Percentiles rank a stretch among this genome's conserved stretches.
These are phyloP conservation scores for Russula vinacea DNA, from an alignment of 768 basidiomycete species.

Conservation along the genomic window DNA sequence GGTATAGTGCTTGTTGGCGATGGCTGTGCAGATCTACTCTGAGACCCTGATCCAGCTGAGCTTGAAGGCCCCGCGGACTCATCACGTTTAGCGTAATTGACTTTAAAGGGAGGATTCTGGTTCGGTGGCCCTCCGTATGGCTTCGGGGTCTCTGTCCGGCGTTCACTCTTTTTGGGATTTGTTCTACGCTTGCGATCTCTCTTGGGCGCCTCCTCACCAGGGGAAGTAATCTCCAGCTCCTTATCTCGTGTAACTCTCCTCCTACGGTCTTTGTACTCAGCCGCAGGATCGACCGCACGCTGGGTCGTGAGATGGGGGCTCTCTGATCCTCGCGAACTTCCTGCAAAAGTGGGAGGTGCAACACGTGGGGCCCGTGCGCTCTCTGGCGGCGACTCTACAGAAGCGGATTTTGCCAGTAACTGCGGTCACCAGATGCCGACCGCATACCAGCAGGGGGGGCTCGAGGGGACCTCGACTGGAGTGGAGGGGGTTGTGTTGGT, in stretches of 20 bases:
- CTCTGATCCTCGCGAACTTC: conserved; percentile 52
- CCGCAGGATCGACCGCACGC: conserved; percentile 38
- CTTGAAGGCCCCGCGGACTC: conserved; percentile 61
- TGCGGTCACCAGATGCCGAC: conserved; percentile 19
- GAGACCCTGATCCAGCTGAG: conserved; percentile 54
- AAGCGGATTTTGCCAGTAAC: conserved; percentile 18
- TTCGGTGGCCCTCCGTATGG: conserved; percentile 32
- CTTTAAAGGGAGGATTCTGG: conserved; percentile 32
- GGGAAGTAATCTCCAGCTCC: conserved; percentile 25
- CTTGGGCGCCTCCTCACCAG: conserved; percentile 45
- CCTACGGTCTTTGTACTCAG: conserved; percentile 48
- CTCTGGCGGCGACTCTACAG: conserved; percentile 32
- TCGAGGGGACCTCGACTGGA: conserved; percentile 32
- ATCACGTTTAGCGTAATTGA: conserved; percentile 37
- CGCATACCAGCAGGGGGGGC: conserved; percentile 16
- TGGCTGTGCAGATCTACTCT: conserved; percentile 62
- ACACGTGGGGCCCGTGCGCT: conserved; percentile 27
- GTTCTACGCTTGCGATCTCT: conserved; percentile 55
- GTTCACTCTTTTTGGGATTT: conserved; percentile 46
- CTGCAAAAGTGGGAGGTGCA: conserved; percentile 35
- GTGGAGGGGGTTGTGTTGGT: conserved; percentile 39
- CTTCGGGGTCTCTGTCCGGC: conserved; percentile 48
- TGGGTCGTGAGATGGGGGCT: conserved; percentile 45
- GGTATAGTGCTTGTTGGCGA: conserved; percentile 64
- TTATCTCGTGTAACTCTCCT: conserved; percentile 34